Conservation (phyloP, 1,139 yeast species). For the Sugiyamaella japonica region DNA sequence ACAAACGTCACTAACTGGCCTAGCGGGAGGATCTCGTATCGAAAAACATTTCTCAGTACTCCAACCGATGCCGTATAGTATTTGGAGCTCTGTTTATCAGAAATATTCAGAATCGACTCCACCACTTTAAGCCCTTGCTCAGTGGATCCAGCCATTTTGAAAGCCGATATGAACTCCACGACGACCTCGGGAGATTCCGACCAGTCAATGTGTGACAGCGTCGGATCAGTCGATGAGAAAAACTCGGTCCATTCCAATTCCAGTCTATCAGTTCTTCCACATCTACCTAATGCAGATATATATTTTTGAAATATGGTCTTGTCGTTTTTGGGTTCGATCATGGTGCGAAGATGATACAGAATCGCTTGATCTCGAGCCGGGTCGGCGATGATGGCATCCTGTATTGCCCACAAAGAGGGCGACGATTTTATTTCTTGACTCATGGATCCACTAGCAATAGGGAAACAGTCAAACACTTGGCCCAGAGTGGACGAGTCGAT, state of each 20-base stretch:
- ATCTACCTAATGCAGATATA: slow-evolving; percentile 37
- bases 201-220: slow-evolving; percentile 18
- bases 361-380: slow-evolving; percentile 34
- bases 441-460: slow-evolving; percentile 29
- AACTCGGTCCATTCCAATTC: slow-evolving; percentile 31
- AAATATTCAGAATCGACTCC: slow-evolving; percentile 25
- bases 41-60: slow-evolving; percentile 28
- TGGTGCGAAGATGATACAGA: slow-evolving; percentile 31
- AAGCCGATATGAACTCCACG: slow-evolving; percentile 34
- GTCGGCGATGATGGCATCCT: slow-evolving; percentile 31
- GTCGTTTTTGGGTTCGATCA: slow-evolving; percentile 25
- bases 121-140: slow-evolving; percentile 29
- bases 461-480: slow-evolving; percentile 34
- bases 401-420: slow-evolving; percentile 30
- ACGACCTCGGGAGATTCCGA: slow-evolving; percentile 30
- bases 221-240: background rate
- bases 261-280: slow-evolving; percentile 29
- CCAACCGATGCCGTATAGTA: slow-evolving; percentile 27
- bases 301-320: slow-evolving; percentile 29
- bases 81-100: slow-evolving; percentile 19
- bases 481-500: slow-evolving; percentile 24
- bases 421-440: slow-evolving; percentile 25
- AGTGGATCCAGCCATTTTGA: slow-evolving; percentile 26
- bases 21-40: slow-evolving; percentile 32
- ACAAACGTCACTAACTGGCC: slow-evolving; percentile 25